phyloP scores from a whole-genome alignment of 176 grass and related monocot genomes.

The Chloris gayana region DNA sequence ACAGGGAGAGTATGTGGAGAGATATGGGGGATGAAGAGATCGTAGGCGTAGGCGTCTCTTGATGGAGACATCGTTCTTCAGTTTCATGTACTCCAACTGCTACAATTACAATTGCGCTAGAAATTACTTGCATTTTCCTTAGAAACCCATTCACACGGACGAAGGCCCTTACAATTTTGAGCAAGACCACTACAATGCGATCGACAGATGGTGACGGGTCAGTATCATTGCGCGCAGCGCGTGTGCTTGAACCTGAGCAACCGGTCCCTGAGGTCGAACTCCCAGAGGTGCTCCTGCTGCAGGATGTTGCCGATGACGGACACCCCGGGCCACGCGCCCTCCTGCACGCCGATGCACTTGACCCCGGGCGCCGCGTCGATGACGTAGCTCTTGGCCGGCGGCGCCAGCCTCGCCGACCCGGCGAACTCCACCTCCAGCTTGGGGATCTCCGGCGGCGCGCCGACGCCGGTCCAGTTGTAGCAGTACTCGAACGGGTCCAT shows the following conservation, averaged over 20 bases:
- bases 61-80: too few species aligned
- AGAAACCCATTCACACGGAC: not conserved
- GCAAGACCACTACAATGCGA: not conserved
- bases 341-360: constrained; percentile 75
- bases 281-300: constrained; percentile 97
- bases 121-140: too few species aligned
- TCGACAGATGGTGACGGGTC: not conserved
- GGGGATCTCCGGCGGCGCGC: constrained; percentile 31
- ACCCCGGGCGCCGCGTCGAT: constrained; percentile 75
- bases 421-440: constrained; percentile 68
- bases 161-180: not conserved
- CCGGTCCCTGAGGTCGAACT: constrained; percentile 75
- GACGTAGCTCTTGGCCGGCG: constrained; percentile 93
- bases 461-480: constrained; percentile 77
- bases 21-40: too few species aligned
- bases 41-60: too few species aligned
- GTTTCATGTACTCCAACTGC: too few species aligned
- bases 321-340: constrained; percentile 62
- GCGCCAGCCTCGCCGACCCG: constrained; percentile 50
- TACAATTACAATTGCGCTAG: too few species aligned
- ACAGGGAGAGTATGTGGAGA: too few species aligned
- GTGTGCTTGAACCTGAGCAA: constrained; percentile 66
- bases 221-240: constrained; percentile 35
- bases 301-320: constrained; percentile 84
- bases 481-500: constrained; percentile 87